A percentile compares a stretch with the other conserved stretches of the same genome.
Evolutionary conservation across 805 yeast genomes (phyloP).

Genomic region (Saccharomycopsis sp.): DNA sequence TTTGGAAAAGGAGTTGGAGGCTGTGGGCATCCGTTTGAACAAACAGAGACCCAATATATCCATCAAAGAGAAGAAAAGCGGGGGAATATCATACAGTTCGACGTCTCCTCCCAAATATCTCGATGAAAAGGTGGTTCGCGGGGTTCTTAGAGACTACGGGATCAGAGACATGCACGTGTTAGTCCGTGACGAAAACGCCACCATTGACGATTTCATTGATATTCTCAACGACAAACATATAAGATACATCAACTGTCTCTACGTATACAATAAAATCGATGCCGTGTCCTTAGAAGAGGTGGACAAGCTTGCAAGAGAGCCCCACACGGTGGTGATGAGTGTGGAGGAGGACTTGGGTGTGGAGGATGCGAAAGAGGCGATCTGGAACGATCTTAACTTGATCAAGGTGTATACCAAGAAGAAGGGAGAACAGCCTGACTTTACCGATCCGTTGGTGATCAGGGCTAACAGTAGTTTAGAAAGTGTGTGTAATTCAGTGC

Average conservation of each 20-base stretch:
- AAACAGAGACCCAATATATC: constrained; percentile 74
- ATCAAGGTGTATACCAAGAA: constrained; percentile 82
- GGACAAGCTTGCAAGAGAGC: constrained; percentile 85
- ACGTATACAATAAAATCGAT: constrained; percentile 92
- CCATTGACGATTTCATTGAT: constrained; percentile 91
- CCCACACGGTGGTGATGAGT: constrained; percentile 89
- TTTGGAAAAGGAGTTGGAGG: constrained; percentile 81
- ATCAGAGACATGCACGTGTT: constrained; percentile 92
- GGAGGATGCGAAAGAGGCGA: constrained; percentile 82
- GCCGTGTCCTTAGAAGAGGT: constrained; percentile 93
- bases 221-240: constrained; percentile 82
- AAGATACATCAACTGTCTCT: constrained; percentile 83
- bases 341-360: constrained; percentile 85
- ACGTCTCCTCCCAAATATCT: constrained; percentile 76
- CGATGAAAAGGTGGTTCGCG: constrained; percentile 72
- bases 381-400: constrained; percentile 66
- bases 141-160: constrained; percentile 77
- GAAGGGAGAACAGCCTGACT: constrained; percentile 75
- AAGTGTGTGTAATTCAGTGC: constrained; percentile 86
- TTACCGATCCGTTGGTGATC: constrained; percentile 87
- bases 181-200: constrained; percentile 79
- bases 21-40: constrained; percentile 88
- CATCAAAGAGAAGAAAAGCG: constrained; percentile 74
- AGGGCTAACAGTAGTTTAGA: constrained; percentile 72
- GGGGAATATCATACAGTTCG: constrained; percentile 82